phyloP scores from a whole-genome alignment of 2,329 filamentous ascomycete species.

The Aspergillus aculeatinus region DNA sequence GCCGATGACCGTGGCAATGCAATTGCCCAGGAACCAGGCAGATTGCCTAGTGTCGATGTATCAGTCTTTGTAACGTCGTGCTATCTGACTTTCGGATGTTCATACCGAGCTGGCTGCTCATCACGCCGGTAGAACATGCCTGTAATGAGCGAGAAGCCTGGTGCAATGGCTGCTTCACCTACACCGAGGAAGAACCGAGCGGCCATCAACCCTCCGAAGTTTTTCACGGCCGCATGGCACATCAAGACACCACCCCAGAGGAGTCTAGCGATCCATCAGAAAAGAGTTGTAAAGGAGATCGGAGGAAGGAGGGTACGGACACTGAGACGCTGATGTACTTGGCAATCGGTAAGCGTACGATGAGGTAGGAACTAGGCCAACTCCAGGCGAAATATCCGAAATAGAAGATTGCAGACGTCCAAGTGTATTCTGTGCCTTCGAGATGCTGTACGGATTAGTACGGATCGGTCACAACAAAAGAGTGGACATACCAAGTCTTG shows the following conservation, averaged over 20 bases:
- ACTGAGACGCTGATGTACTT: conserved; percentile 30
- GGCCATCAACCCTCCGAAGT: conserved; percentile 37
- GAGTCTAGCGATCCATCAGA: conserved; percentile 26
- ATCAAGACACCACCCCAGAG: conserved; percentile 35
- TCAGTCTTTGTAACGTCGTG: background rate
- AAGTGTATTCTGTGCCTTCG: conserved; percentile 29
- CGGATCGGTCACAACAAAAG: too few relatives aligned
- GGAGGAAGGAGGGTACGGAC: conserved; percentile 22
- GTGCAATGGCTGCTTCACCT: conserved; percentile 31
- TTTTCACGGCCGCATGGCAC: conserved; percentile 32
- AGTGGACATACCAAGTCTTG: conserved; percentile 22
- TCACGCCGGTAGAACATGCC: conserved; percentile 37
- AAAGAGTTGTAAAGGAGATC: conserved; percentile 10
- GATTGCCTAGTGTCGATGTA: conserved; percentile 25
- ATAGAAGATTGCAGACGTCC: conserved; percentile 35
- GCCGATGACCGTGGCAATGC: conserved; percentile 32
- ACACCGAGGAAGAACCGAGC: conserved; percentile 41
- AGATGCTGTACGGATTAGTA: conserved; percentile 23
- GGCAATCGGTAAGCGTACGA: conserved; percentile 34
- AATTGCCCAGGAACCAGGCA: conserved; percentile 38
- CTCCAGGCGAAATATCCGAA: conserved; percentile 40
- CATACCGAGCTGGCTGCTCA: conserved; percentile 31
- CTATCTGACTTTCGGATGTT: background rate
- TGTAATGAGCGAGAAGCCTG: conserved; percentile 39
- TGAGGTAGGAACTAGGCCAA: conserved; percentile 40